These are phyloP conservation scores for Aspergillus homomorphus DNA, from an alignment of 495 filamentous ascomycete genomes.

Conservation along the genomic window DNA sequence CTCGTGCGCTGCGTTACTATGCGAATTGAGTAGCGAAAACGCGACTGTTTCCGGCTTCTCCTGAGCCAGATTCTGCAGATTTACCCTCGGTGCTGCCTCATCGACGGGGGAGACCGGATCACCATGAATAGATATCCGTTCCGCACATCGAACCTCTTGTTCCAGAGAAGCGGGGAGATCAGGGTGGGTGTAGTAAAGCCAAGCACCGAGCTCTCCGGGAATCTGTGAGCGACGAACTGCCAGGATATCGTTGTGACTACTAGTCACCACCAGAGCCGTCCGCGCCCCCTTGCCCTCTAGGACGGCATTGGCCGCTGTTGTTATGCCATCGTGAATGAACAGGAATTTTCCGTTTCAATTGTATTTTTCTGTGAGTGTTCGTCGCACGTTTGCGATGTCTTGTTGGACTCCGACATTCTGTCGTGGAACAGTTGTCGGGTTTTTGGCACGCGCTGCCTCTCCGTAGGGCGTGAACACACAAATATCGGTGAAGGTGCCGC, in stretches of 20 bases:
- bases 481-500: too few relatives aligned
- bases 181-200: slow-evolving; percentile 46
- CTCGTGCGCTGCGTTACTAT: slow-evolving; percentile 44
- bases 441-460: slow-evolving; percentile 34
- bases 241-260: slow-evolving; percentile 42
- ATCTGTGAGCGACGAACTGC: slow-evolving; percentile 46
- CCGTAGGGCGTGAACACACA: too few relatives aligned
- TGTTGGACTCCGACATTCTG: slow-evolving; percentile 48
- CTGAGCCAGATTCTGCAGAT: slow-evolving; percentile 24
- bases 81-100: slow-evolving; percentile 29
- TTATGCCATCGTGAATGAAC: slow-evolving; percentile 41
- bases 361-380: slow-evolving; percentile 23
- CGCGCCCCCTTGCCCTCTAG: slow-evolving; percentile 42
- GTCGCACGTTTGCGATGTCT: slow-evolving; percentile 38
- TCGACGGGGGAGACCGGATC: slow-evolving; percentile 40
- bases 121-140: slow-evolving; percentile 45
- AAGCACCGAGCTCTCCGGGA: slow-evolving; percentile 46
- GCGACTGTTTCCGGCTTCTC: slow-evolving; percentile 44
- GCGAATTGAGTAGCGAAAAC: slow-evolving; percentile 48
- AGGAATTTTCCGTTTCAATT: slow-evolving; percentile 29
- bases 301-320: slow-evolving; percentile 41
- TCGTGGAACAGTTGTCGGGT: slow-evolving; percentile 44
- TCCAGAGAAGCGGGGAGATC: slow-evolving; percentile 49
- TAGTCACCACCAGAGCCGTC: slow-evolving; percentile 38
- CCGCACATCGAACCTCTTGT: slow-evolving; percentile 45